These are phyloP conservation scores for Amphibolis antarctica DNA, from an alignment of 106 monocot species.

Conservation along the genomic window DNA sequence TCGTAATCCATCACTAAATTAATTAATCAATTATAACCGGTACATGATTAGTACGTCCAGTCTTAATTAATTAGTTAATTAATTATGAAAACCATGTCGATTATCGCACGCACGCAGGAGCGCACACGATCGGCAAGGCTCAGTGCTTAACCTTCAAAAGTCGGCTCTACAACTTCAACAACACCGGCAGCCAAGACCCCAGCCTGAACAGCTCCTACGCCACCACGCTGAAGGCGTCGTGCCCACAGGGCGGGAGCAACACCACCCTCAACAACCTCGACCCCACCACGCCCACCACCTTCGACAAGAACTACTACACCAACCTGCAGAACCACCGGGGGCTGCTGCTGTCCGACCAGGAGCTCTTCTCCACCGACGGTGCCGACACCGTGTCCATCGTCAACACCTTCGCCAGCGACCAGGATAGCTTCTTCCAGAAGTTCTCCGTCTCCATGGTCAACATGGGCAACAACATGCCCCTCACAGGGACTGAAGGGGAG, in stretches of 20 bases:
- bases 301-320: slow-evolving; percentile 16
- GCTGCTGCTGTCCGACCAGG: slow-evolving; percentile 19
- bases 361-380: slow-evolving; percentile 7
- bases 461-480: slow-evolving; percentile 4
- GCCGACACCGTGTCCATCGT: slow-evolving; percentile 10
- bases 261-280: slow-evolving; percentile 6
- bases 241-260: not conserved
- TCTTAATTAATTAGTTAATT: too few species aligned
- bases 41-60: too few species aligned
- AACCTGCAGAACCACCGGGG: slow-evolving; percentile 7
- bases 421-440: not conserved
- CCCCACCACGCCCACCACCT: not conserved
- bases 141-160: slow-evolving; percentile 8
- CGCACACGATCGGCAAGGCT: slow-evolving; percentile 2
- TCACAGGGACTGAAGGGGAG: slow-evolving; percentile 12
- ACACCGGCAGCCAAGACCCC: not conserved
- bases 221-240: not conserved
- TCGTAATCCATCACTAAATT: too few species aligned
- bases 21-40: too few species aligned
- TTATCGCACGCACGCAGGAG: slow-evolving; percentile 10
- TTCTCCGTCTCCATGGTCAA: slow-evolving; percentile 13
- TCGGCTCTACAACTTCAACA: slow-evolving; percentile 7
- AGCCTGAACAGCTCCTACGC: slow-evolving; percentile 10
- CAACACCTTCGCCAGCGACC: not conserved
- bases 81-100: too few species aligned